Evolutionary conservation across 2,329 filamentous ascomycete species (phyloP).

Genomic region (Ophiosphaerella herpotricha): DNA sequence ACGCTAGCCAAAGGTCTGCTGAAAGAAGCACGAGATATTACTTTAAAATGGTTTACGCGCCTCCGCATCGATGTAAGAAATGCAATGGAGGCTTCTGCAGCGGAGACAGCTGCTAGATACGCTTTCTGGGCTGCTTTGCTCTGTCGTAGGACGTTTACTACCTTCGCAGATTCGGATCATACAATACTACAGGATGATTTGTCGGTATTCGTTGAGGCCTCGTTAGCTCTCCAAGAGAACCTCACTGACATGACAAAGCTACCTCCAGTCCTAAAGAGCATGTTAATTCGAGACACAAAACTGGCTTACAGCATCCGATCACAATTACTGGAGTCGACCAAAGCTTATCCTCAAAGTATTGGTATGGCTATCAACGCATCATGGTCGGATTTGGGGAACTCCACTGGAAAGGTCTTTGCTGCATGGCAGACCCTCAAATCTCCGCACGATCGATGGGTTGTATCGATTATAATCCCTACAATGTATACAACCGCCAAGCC

Average conservation of each 20-base stretch:
- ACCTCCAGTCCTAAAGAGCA: conserved; percentile 39
- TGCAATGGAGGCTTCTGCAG: neutral
- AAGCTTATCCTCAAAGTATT: too few species aligned
- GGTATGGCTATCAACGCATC: too few species aligned
- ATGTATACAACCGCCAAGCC: conserved; percentile 10
- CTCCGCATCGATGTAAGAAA: conserved; percentile 45
- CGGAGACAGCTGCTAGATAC: conserved; percentile 35
- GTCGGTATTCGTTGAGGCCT: conserved; percentile 45
- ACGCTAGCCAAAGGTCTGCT: conserved; percentile 43
- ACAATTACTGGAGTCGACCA: too few species aligned
- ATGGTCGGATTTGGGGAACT: too few species aligned
- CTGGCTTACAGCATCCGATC: conserved; percentile 46
- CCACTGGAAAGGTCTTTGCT: too few species aligned
- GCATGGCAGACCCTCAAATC: too few species aligned
- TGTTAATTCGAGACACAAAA: conserved; percentile 56
- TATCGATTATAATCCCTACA: conserved; percentile 18
- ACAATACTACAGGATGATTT: conserved; percentile 6
- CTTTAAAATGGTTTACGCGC: conserved; percentile 58
- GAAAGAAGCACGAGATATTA: conserved; percentile 48
- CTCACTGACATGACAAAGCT: conserved; percentile 46
- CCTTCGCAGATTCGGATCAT: too few species aligned
- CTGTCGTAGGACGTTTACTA: conserved; percentile 52
- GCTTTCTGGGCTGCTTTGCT: conserved; percentile 62
- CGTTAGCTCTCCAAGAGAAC: conserved; percentile 56
- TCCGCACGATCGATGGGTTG: too few species aligned